phyloP scores from a whole-genome alignment of 768 basidiomycete genomes.

The Boletus pseudo-olivaceus region DNA sequence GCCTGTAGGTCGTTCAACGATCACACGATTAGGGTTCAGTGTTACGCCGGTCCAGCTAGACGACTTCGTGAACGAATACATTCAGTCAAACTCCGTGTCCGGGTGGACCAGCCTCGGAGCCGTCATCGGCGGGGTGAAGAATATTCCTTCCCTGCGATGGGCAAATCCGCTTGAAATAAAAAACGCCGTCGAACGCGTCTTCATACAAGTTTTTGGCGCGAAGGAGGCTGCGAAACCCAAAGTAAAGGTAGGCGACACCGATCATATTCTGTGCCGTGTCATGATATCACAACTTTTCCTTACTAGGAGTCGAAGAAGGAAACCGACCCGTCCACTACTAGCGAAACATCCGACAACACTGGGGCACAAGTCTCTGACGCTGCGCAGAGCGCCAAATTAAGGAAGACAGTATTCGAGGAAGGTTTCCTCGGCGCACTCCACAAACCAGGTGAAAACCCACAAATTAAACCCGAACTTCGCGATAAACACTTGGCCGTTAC shows the following conservation, averaged over 20 bases:
- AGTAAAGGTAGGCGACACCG: slow-evolving; percentile 46
- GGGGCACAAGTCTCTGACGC: slow-evolving; percentile 33
- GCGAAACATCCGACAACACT: slow-evolving; percentile 14
- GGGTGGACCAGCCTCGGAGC: slow-evolving; percentile 79
- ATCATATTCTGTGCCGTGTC: neutral
- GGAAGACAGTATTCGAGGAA: slow-evolving; percentile 80
- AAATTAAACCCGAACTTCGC: slow-evolving; percentile 72
- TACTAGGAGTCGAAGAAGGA: slow-evolving; percentile 53
- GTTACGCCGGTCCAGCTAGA: slow-evolving; percentile 68
- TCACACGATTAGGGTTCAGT: slow-evolving; percentile 59
- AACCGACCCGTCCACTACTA: slow-evolving; percentile 10
- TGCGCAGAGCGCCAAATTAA: slow-evolving; percentile 34
- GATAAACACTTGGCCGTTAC: slow-evolving; percentile 80
- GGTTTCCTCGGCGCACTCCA: slow-evolving; percentile 93
- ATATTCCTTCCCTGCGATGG: slow-evolving; percentile 67
- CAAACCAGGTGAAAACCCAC: slow-evolving; percentile 91
- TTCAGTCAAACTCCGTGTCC: slow-evolving; percentile 49
- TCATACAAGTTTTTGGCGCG: slow-evolving; percentile 64
- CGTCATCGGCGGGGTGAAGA: slow-evolving; percentile 61
- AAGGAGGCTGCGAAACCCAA: slow-evolving; percentile 68
- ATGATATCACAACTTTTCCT: neutral
- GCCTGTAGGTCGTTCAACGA: neutral
- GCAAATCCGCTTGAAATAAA: slow-evolving; percentile 83
- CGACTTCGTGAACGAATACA: slow-evolving; percentile 51
- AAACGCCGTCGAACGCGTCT: slow-evolving; percentile 69